phyloP scores from a whole-genome alignment of 306 rosid species.

The Pyrus pyrifolia region DNA sequence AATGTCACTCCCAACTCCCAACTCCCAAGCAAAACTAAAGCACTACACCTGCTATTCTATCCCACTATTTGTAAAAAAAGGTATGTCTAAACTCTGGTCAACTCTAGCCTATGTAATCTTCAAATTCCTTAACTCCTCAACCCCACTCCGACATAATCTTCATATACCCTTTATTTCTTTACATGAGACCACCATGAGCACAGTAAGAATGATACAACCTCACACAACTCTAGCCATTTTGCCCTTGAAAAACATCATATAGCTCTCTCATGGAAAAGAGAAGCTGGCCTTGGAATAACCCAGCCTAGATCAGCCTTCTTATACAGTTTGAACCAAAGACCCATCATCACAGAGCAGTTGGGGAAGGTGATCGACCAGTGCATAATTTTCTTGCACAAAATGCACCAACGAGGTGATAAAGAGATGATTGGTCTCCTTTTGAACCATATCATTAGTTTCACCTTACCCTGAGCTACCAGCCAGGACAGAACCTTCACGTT shows the following conservation, averaged over 20 bases:
- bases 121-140: neutral
- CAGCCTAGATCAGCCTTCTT: neutral
- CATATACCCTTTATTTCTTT: neutral
- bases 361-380: neutral
- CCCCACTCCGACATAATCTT: neutral
- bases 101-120: neutral
- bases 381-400: neutral
- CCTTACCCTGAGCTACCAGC: neutral
- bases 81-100: neutral
- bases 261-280: neutral
- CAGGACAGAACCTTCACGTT: neutral
- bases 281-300: neutral
- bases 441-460: neutral
- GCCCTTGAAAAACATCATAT: neutral
- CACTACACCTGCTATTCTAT: neutral
- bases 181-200: neutral
- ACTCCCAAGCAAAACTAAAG: neutral
- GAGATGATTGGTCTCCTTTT: neutral
- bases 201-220: neutral
- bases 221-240: neutral
- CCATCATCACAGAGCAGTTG: neutral
- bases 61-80: neutral
- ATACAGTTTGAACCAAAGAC: neutral
- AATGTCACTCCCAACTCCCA: neutral
- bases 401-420: neutral